Base-by-base conservation (phyloP, 345 rosid genomes). In the Citrus cavaleriei region DNA sequence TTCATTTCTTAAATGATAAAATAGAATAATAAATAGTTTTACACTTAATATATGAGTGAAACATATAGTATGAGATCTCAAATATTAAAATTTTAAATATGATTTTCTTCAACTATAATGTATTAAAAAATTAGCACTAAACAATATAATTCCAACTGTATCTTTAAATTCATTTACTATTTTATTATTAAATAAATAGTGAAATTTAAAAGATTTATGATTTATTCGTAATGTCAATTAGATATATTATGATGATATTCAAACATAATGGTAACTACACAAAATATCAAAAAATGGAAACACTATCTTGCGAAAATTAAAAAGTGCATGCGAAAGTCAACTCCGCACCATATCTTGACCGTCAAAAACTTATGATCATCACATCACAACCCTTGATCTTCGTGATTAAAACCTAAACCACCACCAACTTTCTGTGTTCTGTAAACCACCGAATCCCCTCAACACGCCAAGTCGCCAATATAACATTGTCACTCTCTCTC, bases 1-100 rank as follows among this genome's bases (percentile, higher is more conserved):
- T 10, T 2, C 0, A 42, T 42, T 42, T 42, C 10, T 42, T 42
- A 12, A 40, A 42, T 42, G 0, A 40, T 40, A 40, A 0, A 40
- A 40, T 10, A 2, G 0, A 40, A 10, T 40, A 42, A 42, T 42
- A 42, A 10, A 42, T 12, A 42, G 0, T 12, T 12, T 42, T 42
- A 42, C 0, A 42, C 1, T 0, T 3, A 12, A 42, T 0, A 40
- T 2, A 40, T 42, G 0, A 10, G 49, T 3, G 1, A 0, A 1
- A 42, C 4, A 0, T 0, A 0, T 10, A 42, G 0, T 3, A 42
- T 42, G 3, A 10, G 0, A 42, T 42, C 1, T 12, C 4, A 42
- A 10, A 40, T 40, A 40, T 40, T 40, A 0, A 8, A 38, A 38
- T 38, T 38, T 38, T 38, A 9, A 38, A 8, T 2, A 40, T 40